Conservation (phyloP, 768 basidiomycete genomes). For the Scleroderma bovista region DNA sequence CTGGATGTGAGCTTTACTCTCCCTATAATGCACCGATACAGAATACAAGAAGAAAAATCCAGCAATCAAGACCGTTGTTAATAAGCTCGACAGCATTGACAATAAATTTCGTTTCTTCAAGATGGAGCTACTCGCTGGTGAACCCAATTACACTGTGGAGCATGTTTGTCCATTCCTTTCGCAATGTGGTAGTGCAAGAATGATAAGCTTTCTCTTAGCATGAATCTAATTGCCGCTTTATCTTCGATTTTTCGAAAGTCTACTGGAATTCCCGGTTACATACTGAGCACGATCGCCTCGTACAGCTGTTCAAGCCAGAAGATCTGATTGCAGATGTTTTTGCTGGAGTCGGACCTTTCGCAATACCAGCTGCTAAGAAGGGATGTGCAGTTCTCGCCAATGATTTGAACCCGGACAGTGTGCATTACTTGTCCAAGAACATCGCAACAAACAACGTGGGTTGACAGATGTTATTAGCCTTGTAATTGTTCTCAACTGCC, state of each 20-base stretch:
- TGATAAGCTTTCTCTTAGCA: constrained; percentile 38
- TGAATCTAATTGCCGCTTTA: constrained; percentile 83
- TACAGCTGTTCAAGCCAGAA: constrained; percentile 61
- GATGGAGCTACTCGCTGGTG: constrained; percentile 95
- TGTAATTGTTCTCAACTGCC: constrained; percentile 1
- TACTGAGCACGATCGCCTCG: constrained; percentile 85
- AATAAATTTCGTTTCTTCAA: constrained; percentile 86
- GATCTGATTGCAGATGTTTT: constrained; percentile 92
- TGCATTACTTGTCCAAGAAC: constrained; percentile 71
- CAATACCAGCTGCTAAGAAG: constrained; percentile 87
- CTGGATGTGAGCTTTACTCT: constrained; percentile 61
- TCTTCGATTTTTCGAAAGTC: constrained; percentile 90
- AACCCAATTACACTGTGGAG: constrained; percentile 78
- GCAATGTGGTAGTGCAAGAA: not conserved
- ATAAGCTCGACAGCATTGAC: constrained; percentile 87
- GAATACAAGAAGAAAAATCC: constrained; percentile 71
- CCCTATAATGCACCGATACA: not conserved
- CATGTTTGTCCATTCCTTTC: constrained; percentile 51
- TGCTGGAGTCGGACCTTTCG: constrained; percentile 97
- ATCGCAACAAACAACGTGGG: constrained; percentile 70
- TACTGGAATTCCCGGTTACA: constrained; percentile 98
- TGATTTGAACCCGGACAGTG: constrained; percentile 89
- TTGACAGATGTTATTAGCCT: constrained; percentile 1
- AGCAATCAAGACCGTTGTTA: constrained; percentile 81
- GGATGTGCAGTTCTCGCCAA: constrained; percentile 89